A percentile compares a stretch with the other conserved stretches of the same genome.
These are phyloP conservation scores for Nakazawaea ernobii DNA, from an alignment of 805 yeast genomes.

Conservation along the genomic window DNA sequence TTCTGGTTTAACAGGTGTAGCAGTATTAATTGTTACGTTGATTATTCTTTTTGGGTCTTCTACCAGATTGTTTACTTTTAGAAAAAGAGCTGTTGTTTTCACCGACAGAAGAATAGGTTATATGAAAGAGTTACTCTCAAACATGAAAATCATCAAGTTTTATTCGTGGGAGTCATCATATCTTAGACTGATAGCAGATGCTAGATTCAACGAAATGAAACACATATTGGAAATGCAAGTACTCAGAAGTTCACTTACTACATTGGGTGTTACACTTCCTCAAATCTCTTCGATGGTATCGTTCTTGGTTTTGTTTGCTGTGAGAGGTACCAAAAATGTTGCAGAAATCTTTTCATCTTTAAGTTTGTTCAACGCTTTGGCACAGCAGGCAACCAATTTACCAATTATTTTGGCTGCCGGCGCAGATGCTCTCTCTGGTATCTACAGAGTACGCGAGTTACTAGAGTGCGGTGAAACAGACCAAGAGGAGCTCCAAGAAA, in stretches of 20 bases:
- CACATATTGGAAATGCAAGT: constrained; percentile 35
- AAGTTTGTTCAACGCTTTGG: constrained; percentile 35
- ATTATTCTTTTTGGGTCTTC: constrained; percentile 30
- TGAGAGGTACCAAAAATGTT: constrained; percentile 26
- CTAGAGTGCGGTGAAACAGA: constrained; percentile 11
- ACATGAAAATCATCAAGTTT: constrained; percentile 37
- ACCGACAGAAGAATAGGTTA: constrained; percentile 37
- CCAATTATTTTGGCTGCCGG: constrained; percentile 40
- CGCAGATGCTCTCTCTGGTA: constrained; percentile 38
- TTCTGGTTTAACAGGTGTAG: constrained; percentile 35
- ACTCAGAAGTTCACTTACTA: constrained; percentile 35
- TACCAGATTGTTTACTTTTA: constrained; percentile 27
- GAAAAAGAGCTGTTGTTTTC: constrained; percentile 30
- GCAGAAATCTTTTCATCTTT: constrained; percentile 37
- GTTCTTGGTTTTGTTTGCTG: constrained; percentile 38
- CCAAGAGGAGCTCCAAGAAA: neutral
- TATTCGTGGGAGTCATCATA: constrained; percentile 44
- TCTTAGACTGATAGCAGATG: constrained; percentile 27
- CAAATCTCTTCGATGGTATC: constrained; percentile 38
- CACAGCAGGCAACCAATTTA: constrained; percentile 36
- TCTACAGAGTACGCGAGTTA: constrained; percentile 23
- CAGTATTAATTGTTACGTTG: constrained; percentile 31
- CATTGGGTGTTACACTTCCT: constrained; percentile 38
- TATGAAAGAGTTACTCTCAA: constrained; percentile 36
- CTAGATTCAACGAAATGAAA: constrained; percentile 35